These are phyloP conservation scores for Phallus indusiatus DNA, from an alignment of 768 basidiomycete species.

Conservation along the genomic window DNA sequence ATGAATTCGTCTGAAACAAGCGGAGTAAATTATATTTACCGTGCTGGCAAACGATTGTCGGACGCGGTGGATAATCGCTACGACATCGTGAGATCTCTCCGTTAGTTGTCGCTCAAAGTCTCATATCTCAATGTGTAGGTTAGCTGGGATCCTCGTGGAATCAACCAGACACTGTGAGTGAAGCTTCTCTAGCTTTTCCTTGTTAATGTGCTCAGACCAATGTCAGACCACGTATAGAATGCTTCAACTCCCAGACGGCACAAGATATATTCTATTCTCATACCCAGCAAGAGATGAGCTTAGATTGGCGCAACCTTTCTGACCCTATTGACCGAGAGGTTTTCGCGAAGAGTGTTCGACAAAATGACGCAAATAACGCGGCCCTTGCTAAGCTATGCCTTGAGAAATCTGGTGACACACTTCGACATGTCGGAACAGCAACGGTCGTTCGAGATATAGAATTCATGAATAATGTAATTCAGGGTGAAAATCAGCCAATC, in stretches of 20 bases:
- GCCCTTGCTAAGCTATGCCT: conserved; percentile 20
- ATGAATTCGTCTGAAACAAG: conserved; percentile 3
- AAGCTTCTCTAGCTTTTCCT: neutral
- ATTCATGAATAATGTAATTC: conserved; percentile 18
- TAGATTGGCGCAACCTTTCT: conserved; percentile 17
- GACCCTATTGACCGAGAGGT: conserved; percentile 13
- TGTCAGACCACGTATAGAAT: conserved; percentile 18
- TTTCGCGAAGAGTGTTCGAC: conserved; percentile 16
- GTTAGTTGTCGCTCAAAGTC: neutral
- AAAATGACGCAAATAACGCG: conserved; percentile 16
- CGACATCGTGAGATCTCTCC: conserved; percentile 12
- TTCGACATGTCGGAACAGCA: conserved; percentile 23
- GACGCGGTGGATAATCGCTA: conserved; percentile 15
- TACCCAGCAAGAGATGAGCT: conserved; percentile 19
- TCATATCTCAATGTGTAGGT: neutral
- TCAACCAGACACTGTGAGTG: conserved; percentile 22
- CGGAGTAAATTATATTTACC: conserved; percentile 20
- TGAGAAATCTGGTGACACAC: conserved; percentile 19
- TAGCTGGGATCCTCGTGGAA: conserved; percentile 24
- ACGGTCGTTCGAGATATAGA: conserved; percentile 26
- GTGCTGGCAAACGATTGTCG: conserved; percentile 13
- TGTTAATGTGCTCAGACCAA: neutral
- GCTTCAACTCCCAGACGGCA: conserved; percentile 16
- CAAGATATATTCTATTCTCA: conserved; percentile 19
- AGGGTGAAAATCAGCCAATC: conserved; percentile 20